These are phyloP conservation scores for Piper longum DNA, from an alignment of 164 flowering plant genomes.

Conservation along the genomic window DNA sequence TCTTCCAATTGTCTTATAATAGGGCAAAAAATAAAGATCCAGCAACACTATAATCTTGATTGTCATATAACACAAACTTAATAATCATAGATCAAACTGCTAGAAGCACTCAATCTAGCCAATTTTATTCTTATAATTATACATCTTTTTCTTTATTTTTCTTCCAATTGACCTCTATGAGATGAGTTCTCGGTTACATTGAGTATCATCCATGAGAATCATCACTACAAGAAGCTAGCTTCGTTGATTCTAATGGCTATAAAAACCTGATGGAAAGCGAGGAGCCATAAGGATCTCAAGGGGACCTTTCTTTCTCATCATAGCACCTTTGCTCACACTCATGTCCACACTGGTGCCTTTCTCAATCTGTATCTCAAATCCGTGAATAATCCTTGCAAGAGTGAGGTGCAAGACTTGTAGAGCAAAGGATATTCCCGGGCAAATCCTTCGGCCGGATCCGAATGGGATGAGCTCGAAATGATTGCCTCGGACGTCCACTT, in stretches of 20 bases:
- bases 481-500: background rate
- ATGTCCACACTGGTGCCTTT: background rate
- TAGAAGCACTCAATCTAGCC: no score
- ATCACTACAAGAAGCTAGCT: no score
- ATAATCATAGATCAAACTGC: no score
- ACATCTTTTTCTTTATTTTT: no score
- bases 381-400: background rate
- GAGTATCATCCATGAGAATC: no score
- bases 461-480: background rate
- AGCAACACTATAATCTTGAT: no score
- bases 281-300: background rate
- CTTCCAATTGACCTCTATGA: no score
- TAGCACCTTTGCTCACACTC: background rate
- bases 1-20: no score
- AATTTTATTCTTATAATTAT: no score
- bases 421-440: background rate
- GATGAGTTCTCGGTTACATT: no score
- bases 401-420: background rate
- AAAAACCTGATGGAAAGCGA: background rate
- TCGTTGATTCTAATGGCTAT: background rate
- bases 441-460: background rate
- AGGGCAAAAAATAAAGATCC: no score
- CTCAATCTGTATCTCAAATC: background rate
- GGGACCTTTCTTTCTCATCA: background rate
- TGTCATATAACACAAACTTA: no score